Evolutionary conservation across 257 asterid genomes (phyloP), one percentile per base, ranked within the genome.

Genomic region (Fraxinus quadrangulata): DNA sequence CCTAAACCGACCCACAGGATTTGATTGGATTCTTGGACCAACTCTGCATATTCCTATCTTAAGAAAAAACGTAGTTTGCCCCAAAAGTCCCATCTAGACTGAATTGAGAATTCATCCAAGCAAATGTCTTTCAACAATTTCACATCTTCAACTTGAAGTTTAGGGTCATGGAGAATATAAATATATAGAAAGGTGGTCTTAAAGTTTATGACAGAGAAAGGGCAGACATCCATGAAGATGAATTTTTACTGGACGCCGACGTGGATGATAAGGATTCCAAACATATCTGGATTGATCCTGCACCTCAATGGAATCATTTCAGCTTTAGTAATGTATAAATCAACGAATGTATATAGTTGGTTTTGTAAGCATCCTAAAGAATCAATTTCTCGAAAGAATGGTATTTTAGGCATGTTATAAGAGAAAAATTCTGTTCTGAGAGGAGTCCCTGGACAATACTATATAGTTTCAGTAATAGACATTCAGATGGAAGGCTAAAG

Each of bases 261-360:
- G 83, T 79, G 81, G 88, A 74, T 77, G 92, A 86, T 85, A 86
- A 89, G 87, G 94, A 89, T 84, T 87, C 90, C 84, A 61, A 72
- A 59, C 71, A 75, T 80, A 82, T 70, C 59, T 74, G 70, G 83
- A 82, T 71, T 36, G 68, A 69, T 69, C 59, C 67, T 40, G 77
- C 37, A 75, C 66, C 68, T 66, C 70, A 28, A 36, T 2, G 67
- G 81, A 78, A 85, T 75, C 70, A 75, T 34, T 56, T 77, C 17
- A 31, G 33, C 45, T 67, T 14, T 24, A 11, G 5, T 63, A 4
- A 34, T 11, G 16, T 40, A 40, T 40, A 42, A 42, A 42, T 42
- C 49, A 10, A 42, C 14, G 16, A 10, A 2, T 12, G 16, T 10
- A 42, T 45, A 47, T 47, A 47, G n/a, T 14, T 14, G 56, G 8